A percentile compares a stretch with the other conserved stretches of the same genome.
Evolutionary conservation across 192 early-diverging fungal species (phyloP).

Genomic region (Radiomyces spectabilis): DNA sequence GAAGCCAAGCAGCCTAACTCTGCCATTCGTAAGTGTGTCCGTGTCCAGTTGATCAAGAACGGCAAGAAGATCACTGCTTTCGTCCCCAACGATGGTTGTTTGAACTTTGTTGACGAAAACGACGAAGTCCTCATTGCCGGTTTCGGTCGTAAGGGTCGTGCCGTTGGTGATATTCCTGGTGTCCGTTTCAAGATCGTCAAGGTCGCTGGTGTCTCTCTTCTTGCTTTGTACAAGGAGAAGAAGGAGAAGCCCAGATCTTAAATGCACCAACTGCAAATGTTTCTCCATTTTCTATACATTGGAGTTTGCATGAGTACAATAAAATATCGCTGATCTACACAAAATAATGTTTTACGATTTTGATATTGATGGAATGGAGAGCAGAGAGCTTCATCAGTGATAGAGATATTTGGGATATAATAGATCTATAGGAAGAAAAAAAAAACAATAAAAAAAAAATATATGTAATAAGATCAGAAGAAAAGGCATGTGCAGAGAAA

Average conservation of each 20-base stretch:
- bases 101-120: slow-evolving; percentile 99
- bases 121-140: slow-evolving; percentile 99
- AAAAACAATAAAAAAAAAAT: too few species aligned
- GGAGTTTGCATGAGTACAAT: too few species aligned
- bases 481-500: too few species aligned
- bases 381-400: too few species aligned
- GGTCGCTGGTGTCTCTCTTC: slow-evolving; percentile 96
- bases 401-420: too few species aligned
- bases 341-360: too few species aligned
- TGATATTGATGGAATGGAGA: too few species aligned
- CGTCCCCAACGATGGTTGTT: slow-evolving; percentile 99
- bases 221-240: slow-evolving; percentile 99
- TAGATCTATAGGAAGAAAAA: too few species aligned
- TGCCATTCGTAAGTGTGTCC: slow-evolving; percentile 99
- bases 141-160: slow-evolving; percentile 99
- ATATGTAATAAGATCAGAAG: too few species aligned
- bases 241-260: slow-evolving; percentile 98
- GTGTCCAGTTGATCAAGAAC: slow-evolving; percentile 99
- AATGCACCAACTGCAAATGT: too few species aligned
- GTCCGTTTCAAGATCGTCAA: slow-evolving; percentile 99
- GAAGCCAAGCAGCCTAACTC: slow-evolving; percentile 99
- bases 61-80: slow-evolving; percentile 99
- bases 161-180: slow-evolving; percentile 99
- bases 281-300: too few species aligned
- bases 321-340: too few species aligned